These are phyloP conservation scores for Xylaria scruposa DNA, from an alignment of 495 filamentous ascomycete species.

Conservation along the genomic window DNA sequence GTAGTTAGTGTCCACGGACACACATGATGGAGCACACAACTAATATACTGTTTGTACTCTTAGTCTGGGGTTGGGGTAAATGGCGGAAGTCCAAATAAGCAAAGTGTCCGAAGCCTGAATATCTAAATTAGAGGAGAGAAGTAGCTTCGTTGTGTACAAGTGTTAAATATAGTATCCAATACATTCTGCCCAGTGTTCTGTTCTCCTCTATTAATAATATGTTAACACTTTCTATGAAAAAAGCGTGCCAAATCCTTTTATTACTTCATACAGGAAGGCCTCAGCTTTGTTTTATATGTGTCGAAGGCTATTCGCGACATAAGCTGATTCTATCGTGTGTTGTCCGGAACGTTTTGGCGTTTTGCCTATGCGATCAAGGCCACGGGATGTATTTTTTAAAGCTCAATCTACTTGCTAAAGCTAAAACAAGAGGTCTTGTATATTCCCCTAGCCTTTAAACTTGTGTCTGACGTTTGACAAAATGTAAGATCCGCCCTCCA, in stretches of 20 bases:
- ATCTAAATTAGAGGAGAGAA: neutral
- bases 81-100: no score
- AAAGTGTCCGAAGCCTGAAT: no score
- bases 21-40: no score
- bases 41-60: no score
- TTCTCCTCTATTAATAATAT: neutral
- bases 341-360: neutral
- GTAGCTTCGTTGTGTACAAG: neutral
- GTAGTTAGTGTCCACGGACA: no score
- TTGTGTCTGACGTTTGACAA: no score
- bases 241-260: no score
- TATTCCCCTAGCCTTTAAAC: neutral
- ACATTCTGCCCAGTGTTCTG: no score
- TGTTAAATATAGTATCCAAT: neutral
- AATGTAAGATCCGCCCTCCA: neutral
- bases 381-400: neutral
- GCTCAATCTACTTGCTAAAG: neutral
- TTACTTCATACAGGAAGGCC: no score
- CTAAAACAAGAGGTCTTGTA: neutral
- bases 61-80: no score
- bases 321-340: neutral
- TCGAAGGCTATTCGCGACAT: neutral
- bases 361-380: neutral
- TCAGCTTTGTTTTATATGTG: neutral
- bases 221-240: neutral